A percentile compares a stretch with the other conserved stretches of the same genome.
Conservation (phyloP, 495 filamentous ascomycete species). For the Sordaria brevicollis region DNA sequence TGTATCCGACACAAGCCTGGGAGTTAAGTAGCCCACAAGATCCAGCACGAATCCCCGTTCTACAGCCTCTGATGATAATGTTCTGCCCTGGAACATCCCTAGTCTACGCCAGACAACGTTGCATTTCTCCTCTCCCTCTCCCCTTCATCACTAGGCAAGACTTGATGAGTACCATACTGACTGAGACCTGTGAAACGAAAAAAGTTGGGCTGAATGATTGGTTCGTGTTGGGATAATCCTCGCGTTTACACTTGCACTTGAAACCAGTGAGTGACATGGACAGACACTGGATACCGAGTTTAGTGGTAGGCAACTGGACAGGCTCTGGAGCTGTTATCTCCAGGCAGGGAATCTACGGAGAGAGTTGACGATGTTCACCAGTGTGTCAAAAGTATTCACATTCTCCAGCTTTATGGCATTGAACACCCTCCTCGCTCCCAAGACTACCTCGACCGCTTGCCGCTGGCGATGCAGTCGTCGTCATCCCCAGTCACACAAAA, state of each 20-base stretch:
- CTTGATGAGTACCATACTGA: background rate
- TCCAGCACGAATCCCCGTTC: background rate
- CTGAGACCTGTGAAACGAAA: background rate
- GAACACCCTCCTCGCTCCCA: too few species aligned
- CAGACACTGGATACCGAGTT: too few species aligned
- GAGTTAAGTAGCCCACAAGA: background rate
- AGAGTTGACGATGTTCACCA: too few species aligned
- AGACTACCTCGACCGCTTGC: background rate
- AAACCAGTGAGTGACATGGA: too few species aligned
- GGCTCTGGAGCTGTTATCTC: too few species aligned
- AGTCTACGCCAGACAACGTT: background rate
- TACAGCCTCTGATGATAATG: background rate
- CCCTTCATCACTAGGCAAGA: background rate
- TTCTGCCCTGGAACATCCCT: background rate
- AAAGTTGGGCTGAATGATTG: too few species aligned
- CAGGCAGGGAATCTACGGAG: too few species aligned
- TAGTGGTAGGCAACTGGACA: too few species aligned
- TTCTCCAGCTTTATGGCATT: too few species aligned
- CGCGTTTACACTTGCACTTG: background rate
- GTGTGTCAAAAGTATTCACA: too few species aligned
- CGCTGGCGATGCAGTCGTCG: background rate
- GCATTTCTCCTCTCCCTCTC: background rate
- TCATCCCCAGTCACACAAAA: background rate
- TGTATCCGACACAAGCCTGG: background rate
- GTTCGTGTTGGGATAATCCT: background rate